Conservation (phyloP, 2,329 filamentous ascomycete genomes). For the Penicillium verrucosum region DNA sequence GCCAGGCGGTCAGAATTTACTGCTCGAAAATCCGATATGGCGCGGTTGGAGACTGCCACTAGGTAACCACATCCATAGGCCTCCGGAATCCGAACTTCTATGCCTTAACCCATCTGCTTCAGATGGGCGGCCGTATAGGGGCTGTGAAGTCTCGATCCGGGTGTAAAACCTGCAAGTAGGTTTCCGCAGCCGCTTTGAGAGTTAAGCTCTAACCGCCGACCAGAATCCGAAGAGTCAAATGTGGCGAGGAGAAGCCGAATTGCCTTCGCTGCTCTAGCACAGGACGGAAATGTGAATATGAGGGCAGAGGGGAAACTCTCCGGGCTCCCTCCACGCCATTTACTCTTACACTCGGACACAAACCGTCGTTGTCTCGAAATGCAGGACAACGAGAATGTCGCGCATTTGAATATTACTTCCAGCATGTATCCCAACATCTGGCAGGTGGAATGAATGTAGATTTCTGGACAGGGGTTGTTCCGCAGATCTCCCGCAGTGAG, state of each 20-base stretch:
- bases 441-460: conserved; percentile 14
- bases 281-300: conserved; percentile 21
- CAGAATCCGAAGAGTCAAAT: conserved; percentile 23
- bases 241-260: conserved; percentile 26
- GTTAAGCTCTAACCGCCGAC: not conserved
- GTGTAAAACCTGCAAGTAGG: conserved; percentile 22
- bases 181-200: not conserved
- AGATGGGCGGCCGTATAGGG: conserved; percentile 7
- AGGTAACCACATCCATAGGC: too few species aligned
- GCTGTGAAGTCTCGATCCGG: conserved; percentile 13
- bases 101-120: not conserved
- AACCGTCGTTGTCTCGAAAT: conserved; percentile 3
- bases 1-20: too few species aligned
- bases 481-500: conserved; percentile 22
- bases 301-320: not conserved
- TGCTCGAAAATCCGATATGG: too few species aligned
- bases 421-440: conserved; percentile 16
- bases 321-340: not conserved
- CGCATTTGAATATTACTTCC: conserved; percentile 26
- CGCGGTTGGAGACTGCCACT: too few species aligned
- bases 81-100: not conserved
- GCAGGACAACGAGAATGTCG: conserved; percentile 18
- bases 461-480: conserved; percentile 24
- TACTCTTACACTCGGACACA: not conserved
- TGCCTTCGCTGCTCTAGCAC: conserved; percentile 20